Base-by-base conservation (phyloP, 805 yeast species). In the Blastobotrys americana region DNA sequence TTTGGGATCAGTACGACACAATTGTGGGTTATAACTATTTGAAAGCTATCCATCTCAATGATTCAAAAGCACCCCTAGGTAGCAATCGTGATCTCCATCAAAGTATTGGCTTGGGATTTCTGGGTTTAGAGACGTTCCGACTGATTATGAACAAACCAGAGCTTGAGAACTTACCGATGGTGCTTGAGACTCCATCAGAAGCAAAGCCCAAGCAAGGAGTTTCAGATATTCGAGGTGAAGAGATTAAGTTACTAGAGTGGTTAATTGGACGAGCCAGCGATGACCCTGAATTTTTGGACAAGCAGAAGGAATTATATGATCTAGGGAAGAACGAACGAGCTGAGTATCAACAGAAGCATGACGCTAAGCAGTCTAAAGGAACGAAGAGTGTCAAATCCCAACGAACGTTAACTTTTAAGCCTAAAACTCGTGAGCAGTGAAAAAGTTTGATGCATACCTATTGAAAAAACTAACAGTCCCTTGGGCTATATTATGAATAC, bases 41-140 rank as follows among this genome's bases (percentile, higher is more conserved):
- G 39, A 65, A 79, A 19, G 89, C 94, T 0, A 74, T 93, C 40
- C 98, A 93, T 66, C 66, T 93, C 46, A 93, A 93, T 60, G 98
- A 93, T 60, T 90, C 97, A 5, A 89, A 90, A 66, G 94, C 95
- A 3, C 97, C 97, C 2, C 62, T 85, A 36, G 93, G 82, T 2
- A 88, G 95, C 19, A 86, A 86, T 55, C 73, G 95, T 50, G 98
- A 93, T 63, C 73, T 90, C 44, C 98, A 93, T 61, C 95, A 93
- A 60, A 77, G 80, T 48, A 65, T 93, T 33, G 98, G 98, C 1
- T 71, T 77, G 52, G 98, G 98, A 0, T 93, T 85, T 56, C 58
- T 93, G 38, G 96, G 96, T 0, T 68, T 93, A 38, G 96, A 90
- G 53, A 77, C 82, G 10, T 93, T 93, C 62, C 69, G 95, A 52